Evolutionary conservation across 176 grass and related monocot species (phyloP), one percentile per base, ranked within the genome.

Genomic region (Ampelocalamus luodianensis): DNA sequence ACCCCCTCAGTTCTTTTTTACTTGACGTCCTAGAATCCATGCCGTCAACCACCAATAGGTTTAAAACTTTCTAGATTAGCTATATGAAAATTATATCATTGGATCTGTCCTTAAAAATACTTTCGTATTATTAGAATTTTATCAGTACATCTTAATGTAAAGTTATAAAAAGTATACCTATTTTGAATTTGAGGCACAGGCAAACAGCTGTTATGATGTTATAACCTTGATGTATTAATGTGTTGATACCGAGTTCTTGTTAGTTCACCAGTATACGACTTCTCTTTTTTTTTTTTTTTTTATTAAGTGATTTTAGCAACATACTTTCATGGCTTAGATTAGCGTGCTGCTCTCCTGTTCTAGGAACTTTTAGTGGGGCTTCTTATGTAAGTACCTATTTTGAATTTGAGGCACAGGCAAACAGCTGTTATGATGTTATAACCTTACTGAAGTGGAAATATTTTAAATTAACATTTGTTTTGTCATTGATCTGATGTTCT

Each of bases 401-500:
- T 44, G 34, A 50, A 69, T 51, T 77, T 82, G 32, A 8, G 68
- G 16, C 66, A 10, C 34, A 68, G 12, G 14, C 2, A 8, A 24
- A 36, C 0, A 63, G 40, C 34, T 71, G 14, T 72, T 71, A 76
- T 85, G 36, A 76, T 87, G 55, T 38, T 36, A 37, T 76, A 4
- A 32, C 43, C 43, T 51, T 44, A 15, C 26, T 80, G 18, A 23
- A 36, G 24, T 49, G 46, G 17, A 58, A 82, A 22, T 59, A 18
- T 74, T 84, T 67, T 54, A 56, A 65, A 36, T 3, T 44, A 45
- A 22, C 60, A 76, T 10, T 42, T 68, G 54, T 83, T 72, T 54
- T 73, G 26, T 77, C 69, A 72, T 82, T 85, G 20, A 83, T 74
- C 48, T 90, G 68, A 36, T 87, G 29, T 20, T 49, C 34, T 69